A percentile compares a stretch with the other conserved stretches of the same genome.
Conservation (phyloP, 495 filamentous ascomycete species). For the Podospora australis region DNA sequence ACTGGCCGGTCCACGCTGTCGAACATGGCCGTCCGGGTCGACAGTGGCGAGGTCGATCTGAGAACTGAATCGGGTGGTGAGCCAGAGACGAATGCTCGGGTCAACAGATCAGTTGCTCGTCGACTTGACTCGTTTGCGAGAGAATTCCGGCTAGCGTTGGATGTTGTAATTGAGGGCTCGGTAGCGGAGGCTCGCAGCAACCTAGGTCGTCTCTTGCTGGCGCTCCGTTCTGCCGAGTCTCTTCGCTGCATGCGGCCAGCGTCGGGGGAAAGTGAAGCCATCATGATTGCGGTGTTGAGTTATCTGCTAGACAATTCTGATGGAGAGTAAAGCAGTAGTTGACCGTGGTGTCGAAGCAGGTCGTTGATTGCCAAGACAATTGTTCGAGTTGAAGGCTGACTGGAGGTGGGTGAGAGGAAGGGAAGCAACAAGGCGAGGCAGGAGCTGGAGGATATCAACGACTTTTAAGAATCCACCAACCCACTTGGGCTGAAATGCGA, state of each 20-base stretch:
- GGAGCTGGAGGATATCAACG: constrained; percentile 17
- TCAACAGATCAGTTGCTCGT: constrained; percentile 46
- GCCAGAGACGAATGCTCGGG: constrained; percentile 40
- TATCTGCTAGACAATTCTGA: too few relatives aligned
- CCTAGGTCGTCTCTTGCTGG: constrained; percentile 37
- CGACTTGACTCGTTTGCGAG: constrained; percentile 40
- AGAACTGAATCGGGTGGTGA: constrained; percentile 28
- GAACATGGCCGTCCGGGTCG: constrained; percentile 31
- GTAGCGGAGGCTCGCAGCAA: constrained; percentile 47
- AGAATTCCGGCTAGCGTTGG: constrained; percentile 44
- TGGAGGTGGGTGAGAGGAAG: constrained; percentile 6
- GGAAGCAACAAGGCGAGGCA: constrained; percentile 4
- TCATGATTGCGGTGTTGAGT: constrained; percentile 15
- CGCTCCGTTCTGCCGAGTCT: constrained; percentile 31
- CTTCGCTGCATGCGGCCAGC: constrained; percentile 27
- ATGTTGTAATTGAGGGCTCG: constrained; percentile 49
- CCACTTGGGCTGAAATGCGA: constrained; percentile 33
- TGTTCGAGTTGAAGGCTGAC: constrained; percentile 9
- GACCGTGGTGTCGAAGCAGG: too few relatives aligned
- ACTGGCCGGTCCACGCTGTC: constrained; percentile 25
- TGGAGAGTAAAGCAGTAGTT: too few relatives aligned
- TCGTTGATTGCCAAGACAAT: too few relatives aligned
- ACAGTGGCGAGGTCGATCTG: constrained; percentile 28
- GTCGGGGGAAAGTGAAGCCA: constrained; percentile 24
- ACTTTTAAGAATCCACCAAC: constrained; percentile 19